Evolutionary conservation across 805 yeast species (phyloP).

Genomic region (Kockiozyma suomiensis): DNA sequence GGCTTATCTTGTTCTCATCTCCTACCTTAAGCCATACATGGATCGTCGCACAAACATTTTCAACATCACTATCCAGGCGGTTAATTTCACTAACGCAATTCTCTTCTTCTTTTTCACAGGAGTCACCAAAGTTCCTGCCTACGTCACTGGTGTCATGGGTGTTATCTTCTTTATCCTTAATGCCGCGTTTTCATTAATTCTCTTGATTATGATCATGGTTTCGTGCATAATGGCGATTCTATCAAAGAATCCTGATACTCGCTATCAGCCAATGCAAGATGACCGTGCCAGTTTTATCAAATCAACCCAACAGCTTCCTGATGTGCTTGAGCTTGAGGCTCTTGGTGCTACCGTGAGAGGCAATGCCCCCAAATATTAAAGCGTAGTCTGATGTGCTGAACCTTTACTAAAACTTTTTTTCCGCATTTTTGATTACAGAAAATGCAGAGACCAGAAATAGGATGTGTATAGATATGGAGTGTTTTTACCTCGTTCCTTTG

Average conservation of each 20-base stretch:
- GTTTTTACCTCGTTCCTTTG: not conserved
- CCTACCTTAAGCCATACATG: constrained; percentile 84
- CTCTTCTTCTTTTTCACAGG: constrained; percentile 89
- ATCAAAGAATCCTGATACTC: constrained; percentile 89
- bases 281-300: constrained; percentile 91
- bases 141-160: constrained; percentile 91
- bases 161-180: constrained; percentile 85
- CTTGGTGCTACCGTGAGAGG: constrained; percentile 57
- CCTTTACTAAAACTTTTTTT: no score
- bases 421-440: no score
- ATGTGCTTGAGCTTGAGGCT: constrained; percentile 68
- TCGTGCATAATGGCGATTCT: constrained; percentile 83
- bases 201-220: constrained; percentile 81
- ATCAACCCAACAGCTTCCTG: constrained; percentile 38
- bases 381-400: no score
- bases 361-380: constrained; percentile 23
- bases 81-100: constrained; percentile 78
- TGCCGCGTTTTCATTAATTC: constrained; percentile 81
- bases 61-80: constrained; percentile 81
- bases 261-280: constrained; percentile 95
- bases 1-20: constrained; percentile 62
- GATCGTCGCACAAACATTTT: constrained; percentile 93
- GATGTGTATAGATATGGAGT: not conserved
- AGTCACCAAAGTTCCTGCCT: constrained; percentile 73
- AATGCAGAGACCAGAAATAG: not conserved